Percentiles rank a stretch among this genome's conserved stretches.
These are phyloP conservation scores for Dothistroma pini DNA, from an alignment of 2,329 filamentous ascomycete genomes.

Conservation along the genomic window DNA sequence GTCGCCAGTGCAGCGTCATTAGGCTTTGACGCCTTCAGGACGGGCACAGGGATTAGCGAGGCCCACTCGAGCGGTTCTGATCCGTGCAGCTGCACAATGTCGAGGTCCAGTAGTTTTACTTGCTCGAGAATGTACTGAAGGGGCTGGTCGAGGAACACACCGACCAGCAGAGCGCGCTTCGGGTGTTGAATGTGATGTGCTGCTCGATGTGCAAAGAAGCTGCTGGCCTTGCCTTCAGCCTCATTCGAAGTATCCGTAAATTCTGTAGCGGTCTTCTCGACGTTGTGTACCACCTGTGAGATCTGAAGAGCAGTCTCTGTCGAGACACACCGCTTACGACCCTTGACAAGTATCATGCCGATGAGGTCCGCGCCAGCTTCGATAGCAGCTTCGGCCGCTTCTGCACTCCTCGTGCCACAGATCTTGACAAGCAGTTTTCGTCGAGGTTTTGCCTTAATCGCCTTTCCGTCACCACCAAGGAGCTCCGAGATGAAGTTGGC, in stretches of 20 bases:
- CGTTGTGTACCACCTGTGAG: constrained; percentile 68
- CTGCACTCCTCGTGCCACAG: constrained; percentile 80
- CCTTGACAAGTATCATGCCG: constrained; percentile 85
- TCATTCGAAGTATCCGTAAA: constrained; percentile 14
- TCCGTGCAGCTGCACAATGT: constrained; percentile 90
- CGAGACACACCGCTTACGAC: constrained; percentile 73
- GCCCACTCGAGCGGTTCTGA: constrained; percentile 92
- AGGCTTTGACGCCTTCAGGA: constrained; percentile 81
- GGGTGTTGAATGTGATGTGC: constrained; percentile 46
- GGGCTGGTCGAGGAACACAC: constrained; percentile 90
- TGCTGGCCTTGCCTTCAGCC: constrained; percentile 44
- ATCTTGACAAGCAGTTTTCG: constrained; percentile 76
- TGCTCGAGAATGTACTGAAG: constrained; percentile 76
- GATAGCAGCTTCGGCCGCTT: constrained; percentile 75
- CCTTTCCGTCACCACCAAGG: constrained; percentile 55
- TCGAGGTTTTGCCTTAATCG: constrained; percentile 26
- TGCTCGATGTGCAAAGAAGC: constrained; percentile 66
- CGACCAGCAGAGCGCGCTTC: constrained; percentile 73
- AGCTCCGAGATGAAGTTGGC: constrained; percentile 78
- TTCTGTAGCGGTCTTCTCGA: constrained; percentile 36
- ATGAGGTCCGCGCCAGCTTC: constrained; percentile 87
- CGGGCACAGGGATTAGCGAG: constrained; percentile 80
- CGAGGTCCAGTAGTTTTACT: constrained; percentile 71
- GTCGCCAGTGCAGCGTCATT: constrained; percentile 66
- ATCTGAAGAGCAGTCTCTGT: constrained; percentile 77